Evolutionary conservation across 169 alveolate species (phyloP), one percentile per base, ranked within the genome.

Genomic region (Plasmodium knowlesi): DNA sequence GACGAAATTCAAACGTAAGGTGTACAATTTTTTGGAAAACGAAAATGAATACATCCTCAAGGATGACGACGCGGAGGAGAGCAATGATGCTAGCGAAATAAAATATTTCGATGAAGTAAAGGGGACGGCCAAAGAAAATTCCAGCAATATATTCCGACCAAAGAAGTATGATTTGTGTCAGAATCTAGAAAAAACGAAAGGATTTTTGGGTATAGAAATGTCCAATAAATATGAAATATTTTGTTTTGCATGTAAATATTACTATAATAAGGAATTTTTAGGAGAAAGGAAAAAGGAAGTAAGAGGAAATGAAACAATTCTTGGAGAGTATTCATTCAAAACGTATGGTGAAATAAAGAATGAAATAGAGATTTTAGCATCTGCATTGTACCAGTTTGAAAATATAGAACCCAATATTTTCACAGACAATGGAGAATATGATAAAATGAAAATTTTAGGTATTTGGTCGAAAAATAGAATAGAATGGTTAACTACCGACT

Each of bases 381-480:
- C 94, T 22, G 94, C 94, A 5, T 32, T 89, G 5, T 89, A 80
- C 50, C 94, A 89, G 37, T 89, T 89, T 89, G 88, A 78, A 50
- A 67, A 46, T 5, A 89, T 89, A 22, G 86, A 89, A 32, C 84
- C 76, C 0, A 89, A 67, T 43, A 89, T 32, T 32, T 89, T 89
- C 50, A 43, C 73, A 16, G 94, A 89, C 30, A 89, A 89, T 57
- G 94, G 94, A 43, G 30, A 14, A 61, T 39, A 79, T 89, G 72
- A 61, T 28, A 57, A 37, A 9, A 67, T 89, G 43, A 92, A 94
- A 92, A 92, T 95, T 78, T 67, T 96, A 82, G 98, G 98, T 5
- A 94, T 96, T 0, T 96, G 97, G 97, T 95, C 98, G 3, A 88
- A 88, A 84, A 96, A 96, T 79, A 95, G 97, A 91, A 92, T 96